Conservation (phyloP, 345 rosid genomes). For the Citrus unshiu region DNA sequence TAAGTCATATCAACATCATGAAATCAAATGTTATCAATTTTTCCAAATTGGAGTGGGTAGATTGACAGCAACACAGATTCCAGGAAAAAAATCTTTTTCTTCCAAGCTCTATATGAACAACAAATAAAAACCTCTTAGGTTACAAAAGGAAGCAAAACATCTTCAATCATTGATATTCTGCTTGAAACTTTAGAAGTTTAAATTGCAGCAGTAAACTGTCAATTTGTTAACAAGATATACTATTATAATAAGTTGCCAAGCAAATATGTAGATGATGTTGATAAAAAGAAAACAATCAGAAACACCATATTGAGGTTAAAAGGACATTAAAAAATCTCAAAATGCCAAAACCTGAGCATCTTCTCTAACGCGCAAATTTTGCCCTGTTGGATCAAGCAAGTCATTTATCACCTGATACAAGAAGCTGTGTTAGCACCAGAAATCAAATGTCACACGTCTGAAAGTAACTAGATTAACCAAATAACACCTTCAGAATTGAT, state of each 20-base stretch:
- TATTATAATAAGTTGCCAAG: not conserved
- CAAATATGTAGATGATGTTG: not conserved
- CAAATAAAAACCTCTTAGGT: not conserved
- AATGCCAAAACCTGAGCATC: constrained; percentile 80
- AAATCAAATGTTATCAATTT: not conserved
- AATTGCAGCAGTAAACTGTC: not conserved
- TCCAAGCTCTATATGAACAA: not conserved
- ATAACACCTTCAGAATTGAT: not conserved
- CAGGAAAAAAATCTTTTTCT: no score
- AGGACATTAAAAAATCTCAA: not conserved
- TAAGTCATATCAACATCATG: not conserved
- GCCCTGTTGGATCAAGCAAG: constrained; percentile 98
- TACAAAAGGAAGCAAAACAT: not conserved
- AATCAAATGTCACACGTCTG: constrained; percentile 5
- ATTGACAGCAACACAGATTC: not conserved
- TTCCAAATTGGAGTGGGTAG: not conserved
- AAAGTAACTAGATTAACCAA: not conserved
- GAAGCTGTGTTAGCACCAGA: constrained; percentile 14
- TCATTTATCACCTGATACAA: constrained; percentile 92
- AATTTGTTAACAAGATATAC: not conserved
- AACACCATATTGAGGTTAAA: not conserved
- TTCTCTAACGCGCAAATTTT: constrained; percentile 98
- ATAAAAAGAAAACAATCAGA: not conserved
- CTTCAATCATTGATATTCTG: not conserved
- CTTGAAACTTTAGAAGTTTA: not conserved